These are phyloP conservation scores for Solanum virginianum DNA, from an alignment of 257 asterid genomes.

Conservation along the genomic window DNA sequence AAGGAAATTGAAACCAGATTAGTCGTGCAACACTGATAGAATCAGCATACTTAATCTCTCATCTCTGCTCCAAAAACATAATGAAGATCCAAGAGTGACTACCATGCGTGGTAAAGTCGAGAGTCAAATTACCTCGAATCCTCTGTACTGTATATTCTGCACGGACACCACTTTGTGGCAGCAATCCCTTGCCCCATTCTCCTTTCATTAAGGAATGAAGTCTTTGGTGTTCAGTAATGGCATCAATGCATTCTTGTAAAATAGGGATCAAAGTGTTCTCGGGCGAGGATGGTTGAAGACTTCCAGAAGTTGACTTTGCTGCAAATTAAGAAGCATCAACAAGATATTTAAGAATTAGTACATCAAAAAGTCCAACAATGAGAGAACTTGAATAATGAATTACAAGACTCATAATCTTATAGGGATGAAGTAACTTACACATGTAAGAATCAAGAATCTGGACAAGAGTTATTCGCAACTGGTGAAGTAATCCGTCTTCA, in stretches of 20 bases:
- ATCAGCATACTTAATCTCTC: not conserved
- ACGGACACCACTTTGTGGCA: conserved; percentile 63
- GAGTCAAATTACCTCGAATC: conserved; percentile 48
- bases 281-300: conserved; percentile 53
- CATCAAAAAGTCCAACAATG: not conserved
- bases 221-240: conserved; percentile 86
- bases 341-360: not conserved
- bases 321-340: conserved; percentile 3
- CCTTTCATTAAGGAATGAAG: conserved; percentile 84
- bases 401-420: not conserved
- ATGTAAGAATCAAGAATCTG: conserved; percentile 63
- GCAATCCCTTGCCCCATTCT: conserved; percentile 93
- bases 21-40: not conserved
- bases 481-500: conserved; percentile 84
- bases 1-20: not conserved
- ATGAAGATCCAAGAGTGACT: not conserved
- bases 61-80: not conserved
- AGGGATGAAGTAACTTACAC: conserved; percentile 20
- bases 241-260: conserved; percentile 76
- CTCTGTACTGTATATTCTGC: conserved; percentile 77
- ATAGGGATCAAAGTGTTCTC: conserved; percentile 36
- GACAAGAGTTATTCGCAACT: conserved; percentile 62
- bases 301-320: conserved; percentile 44
- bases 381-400: not conserved
- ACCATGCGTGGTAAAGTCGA: not conserved